Evolutionary conservation across 1,139 yeast genomes (phyloP).

Genomic region (Sugiyamaella grinbergsii): DNA sequence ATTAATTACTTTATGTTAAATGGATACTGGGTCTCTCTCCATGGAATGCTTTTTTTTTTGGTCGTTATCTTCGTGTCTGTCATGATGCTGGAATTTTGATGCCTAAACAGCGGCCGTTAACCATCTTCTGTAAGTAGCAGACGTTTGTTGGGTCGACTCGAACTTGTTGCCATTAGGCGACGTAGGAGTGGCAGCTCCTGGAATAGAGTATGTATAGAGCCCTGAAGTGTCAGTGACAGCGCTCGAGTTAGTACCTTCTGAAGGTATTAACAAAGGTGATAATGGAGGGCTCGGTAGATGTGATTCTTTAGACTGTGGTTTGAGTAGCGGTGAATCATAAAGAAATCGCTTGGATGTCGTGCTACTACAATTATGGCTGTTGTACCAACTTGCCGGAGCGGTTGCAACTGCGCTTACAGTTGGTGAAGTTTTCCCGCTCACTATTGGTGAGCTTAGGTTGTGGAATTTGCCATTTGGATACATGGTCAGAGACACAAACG

Average conservation of each 20-base stretch:
- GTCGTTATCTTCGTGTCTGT: neutral
- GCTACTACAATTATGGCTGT: too few species aligned
- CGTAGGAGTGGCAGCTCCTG: slow-evolving; percentile 19
- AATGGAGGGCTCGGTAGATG: slow-evolving; percentile 26
- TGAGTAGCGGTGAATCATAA: slow-evolving; percentile 37
- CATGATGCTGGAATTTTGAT: neutral
- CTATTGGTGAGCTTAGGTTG: slow-evolving; percentile 17
- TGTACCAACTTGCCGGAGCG: neutral
- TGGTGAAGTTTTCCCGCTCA: slow-evolving; percentile 8
- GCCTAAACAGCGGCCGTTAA: slow-evolving; percentile 28
- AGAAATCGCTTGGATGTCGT: slow-evolving; percentile 33
- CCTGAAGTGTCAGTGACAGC: slow-evolving; percentile 22
- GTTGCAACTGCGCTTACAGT: neutral
- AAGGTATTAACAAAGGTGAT: slow-evolving; percentile 29
- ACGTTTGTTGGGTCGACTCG: slow-evolving; percentile 25
- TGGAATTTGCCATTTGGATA: slow-evolving; percentile 26
- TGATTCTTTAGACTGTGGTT: slow-evolving; percentile 24
- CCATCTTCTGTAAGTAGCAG: slow-evolving; percentile 34
- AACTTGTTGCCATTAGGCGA: slow-evolving; percentile 6
- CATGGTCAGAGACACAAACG: slow-evolving; percentile 25
- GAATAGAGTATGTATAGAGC: slow-evolving; percentile 11
- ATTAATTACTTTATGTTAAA: neutral
- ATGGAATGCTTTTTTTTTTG: neutral
- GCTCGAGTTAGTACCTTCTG: neutral
- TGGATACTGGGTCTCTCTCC: neutral